A percentile compares a stretch with the other conserved stretches of the same genome.
Evolutionary conservation across 441 rosid genomes (phyloP).

Genomic region (Adansonia gregorii): DNA sequence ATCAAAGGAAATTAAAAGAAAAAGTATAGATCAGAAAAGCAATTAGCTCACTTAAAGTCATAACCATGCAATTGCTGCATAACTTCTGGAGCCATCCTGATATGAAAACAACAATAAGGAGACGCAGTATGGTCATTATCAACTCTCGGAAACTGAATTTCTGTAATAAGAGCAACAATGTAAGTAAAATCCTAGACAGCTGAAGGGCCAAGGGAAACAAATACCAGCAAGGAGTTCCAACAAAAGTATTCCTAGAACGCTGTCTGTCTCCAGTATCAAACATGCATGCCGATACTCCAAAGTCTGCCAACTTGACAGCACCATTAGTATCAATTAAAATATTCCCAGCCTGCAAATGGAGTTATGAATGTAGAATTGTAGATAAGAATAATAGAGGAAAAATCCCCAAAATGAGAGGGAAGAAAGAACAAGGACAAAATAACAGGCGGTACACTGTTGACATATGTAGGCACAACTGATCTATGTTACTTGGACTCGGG

Average conservation of each 20-base stretch:
- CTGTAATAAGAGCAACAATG: neutral
- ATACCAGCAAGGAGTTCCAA: slow-evolving; percentile 99
- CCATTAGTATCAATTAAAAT: slow-evolving; percentile 82
- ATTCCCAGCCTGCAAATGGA: slow-evolving; percentile 82
- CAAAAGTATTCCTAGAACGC: slow-evolving; percentile 94
- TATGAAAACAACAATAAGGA: slow-evolving; percentile 25
- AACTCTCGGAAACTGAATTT: neutral
- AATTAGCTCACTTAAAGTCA: slow-evolving; percentile 86
- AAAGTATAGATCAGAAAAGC: slow-evolving; percentile 17
- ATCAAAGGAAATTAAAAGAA: neutral
- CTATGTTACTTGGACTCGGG: too few relatives aligned
- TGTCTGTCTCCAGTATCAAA: slow-evolving; percentile 97
- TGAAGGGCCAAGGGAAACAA: slow-evolving; percentile 25
- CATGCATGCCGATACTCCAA: slow-evolving; percentile 98
- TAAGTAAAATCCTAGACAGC: neutral
- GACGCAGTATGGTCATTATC: slow-evolving; percentile 27
- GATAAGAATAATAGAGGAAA: slow-evolving; percentile 26
- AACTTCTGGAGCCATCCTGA: slow-evolving; percentile 99
- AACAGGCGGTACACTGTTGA: neutral
- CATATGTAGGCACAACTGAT: neutral
- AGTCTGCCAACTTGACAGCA: slow-evolving; percentile 88
- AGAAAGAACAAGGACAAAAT: slow-evolving; percentile 8
- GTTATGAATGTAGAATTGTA: slow-evolving; percentile 28
- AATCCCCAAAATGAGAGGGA: slow-evolving; percentile 4
- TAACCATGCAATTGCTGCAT: slow-evolving; percentile 99